Base-by-base conservation (phyloP, 1,139 yeast species). In the Taphrina confusa region DNA sequence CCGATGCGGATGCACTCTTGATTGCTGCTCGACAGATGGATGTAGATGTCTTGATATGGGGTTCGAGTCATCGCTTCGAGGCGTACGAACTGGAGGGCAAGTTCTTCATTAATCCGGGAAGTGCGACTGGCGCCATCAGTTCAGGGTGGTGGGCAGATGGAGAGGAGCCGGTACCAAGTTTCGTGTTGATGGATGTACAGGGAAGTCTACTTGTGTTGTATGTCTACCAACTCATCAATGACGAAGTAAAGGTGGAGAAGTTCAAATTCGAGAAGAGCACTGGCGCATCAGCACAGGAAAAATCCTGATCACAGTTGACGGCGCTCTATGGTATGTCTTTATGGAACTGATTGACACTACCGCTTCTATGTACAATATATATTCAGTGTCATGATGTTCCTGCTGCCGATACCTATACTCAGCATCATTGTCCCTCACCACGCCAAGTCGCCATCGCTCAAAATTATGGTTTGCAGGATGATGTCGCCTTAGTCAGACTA, bases 21-120 rank as follows among this genome's bases (percentile, higher is more conserved):
- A 82, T 87, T 0, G 80, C 87, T 63, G 96, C 98, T 0, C 78
- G 98, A 63, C 92, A 90, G 73, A 77, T 91, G 77, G 95, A 91
- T 70, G 97, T 88, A 49, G 97, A 92, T 72, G 80, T 92, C 8
- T 76, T 92, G 67, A 78, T 92, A n/a, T 89, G 95, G 88, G 97
- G 97, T n/a, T 96, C 96, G 0, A 85, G 96, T 1, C 96, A 89
- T 71, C 82, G 83, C 65, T 95, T 89, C 5, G 97, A 92, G 70
- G 96, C 97, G 0, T 92, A 89, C 69, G 88, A 94, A 9, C 76
- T 91, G 63, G 97, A 90, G 66, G 95, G 95, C 28, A 89, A 88
- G 74, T 89, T 91, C 72, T 92, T 92, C 69, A 80, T 92, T 25
- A 91, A 89, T 71, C 98, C 98, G 0, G 98, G 98, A 0, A 86